Evolutionary conservation across 2,329 filamentous ascomycete species (phyloP), one percentile per base, ranked within the genome.

Genomic region (Curvularia sp.): DNA sequence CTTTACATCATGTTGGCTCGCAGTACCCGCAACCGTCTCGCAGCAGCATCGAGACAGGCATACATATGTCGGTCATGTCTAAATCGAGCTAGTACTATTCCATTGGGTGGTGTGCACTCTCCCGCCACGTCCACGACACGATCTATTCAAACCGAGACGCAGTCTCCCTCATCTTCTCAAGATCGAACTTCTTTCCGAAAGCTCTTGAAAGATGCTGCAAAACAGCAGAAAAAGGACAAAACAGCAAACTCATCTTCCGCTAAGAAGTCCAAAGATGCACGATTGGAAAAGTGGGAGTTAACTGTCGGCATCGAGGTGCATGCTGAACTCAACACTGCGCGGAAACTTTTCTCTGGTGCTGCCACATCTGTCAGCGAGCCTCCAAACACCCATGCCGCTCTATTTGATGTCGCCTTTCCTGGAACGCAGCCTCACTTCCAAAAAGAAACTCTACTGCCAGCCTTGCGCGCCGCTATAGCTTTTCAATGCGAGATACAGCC

Each of bases 291-390:
- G 33, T 99, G 95, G 95, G 92, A 97, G 77, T 82, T 98, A 70
- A 97, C 94, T 0, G 92, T 98, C 28, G 95, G 95, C 61, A 93
- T 99, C 67, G 95, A 99, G 80, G 95, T 99, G 64, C 95, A 99
- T 75, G 95, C 95, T 20, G 94, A 98, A 78, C 84, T 99, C 71
- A 97, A 98, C 77, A 95, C 93, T 0, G 83, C 86, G 4, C 84
- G 85, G 71, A 99, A 99, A 79, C 86, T 99, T 55, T 99, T 99
- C 80, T 98, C 95, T 1, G 77, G 85, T 79, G 80, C 75, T 72
- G 72, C 77, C 8, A 77, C 75, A 4, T 80, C 78, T 3, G 63
- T 72, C 57, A 87, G 88, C 69, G 87, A 89, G 53, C 77, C 82
- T 3, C 91, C 93, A 5, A 98, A 99, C 75, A 88, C 86, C n/a